Evolutionary conservation across 108 stramenopile species (phyloP).

Genomic region (Skeletonema costatum): DNA sequence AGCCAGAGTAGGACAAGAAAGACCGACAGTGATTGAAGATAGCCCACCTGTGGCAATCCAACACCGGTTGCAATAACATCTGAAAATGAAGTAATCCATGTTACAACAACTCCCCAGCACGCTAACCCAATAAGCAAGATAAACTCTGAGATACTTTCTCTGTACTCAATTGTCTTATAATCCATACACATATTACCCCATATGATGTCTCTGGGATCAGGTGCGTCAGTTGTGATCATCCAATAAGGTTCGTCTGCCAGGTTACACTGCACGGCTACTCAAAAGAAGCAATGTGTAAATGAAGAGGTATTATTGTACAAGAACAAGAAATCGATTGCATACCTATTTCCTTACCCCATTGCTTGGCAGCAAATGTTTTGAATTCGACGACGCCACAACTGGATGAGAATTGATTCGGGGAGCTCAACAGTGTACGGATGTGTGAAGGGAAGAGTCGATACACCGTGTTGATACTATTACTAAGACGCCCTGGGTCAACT

Average conservation of each 20-base stretch:
- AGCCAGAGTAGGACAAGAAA: slow-evolving; percentile 46
- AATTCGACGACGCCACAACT: slow-evolving; percentile 63
- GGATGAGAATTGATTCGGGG: slow-evolving; percentile 24
- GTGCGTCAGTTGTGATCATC: slow-evolving; percentile 47
- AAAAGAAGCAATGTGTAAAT: slow-evolving; percentile 8
- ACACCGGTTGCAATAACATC: slow-evolving; percentile 1
- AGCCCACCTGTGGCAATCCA: slow-evolving; percentile 23
- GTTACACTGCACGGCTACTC: slow-evolving; percentile 49
- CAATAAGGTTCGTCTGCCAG: slow-evolving; percentile 43
- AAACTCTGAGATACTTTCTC: slow-evolving; percentile 39
- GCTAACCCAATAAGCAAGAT: slow-evolving; percentile 38
- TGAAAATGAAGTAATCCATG: slow-evolving; percentile 5
- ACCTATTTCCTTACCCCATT: slow-evolving; percentile 49
- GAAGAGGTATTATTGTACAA: neutral
- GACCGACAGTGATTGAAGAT: slow-evolving; percentile 48
- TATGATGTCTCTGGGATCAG: slow-evolving; percentile 60
- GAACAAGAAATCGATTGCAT: neutral
- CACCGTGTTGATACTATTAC: neutral
- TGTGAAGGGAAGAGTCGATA: slow-evolving; percentile 13
- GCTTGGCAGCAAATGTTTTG: slow-evolving; percentile 59
- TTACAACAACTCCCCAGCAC: slow-evolving; percentile 44
- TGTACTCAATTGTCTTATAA: slow-evolving; percentile 29
- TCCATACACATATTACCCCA: slow-evolving; percentile 57
- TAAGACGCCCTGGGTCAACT: neutral
- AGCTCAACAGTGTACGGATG: neutral